These are phyloP conservation scores for Pseudohalonectria lignicola DNA, from an alignment of 2,329 filamentous ascomycete species.

Conservation along the genomic window DNA sequence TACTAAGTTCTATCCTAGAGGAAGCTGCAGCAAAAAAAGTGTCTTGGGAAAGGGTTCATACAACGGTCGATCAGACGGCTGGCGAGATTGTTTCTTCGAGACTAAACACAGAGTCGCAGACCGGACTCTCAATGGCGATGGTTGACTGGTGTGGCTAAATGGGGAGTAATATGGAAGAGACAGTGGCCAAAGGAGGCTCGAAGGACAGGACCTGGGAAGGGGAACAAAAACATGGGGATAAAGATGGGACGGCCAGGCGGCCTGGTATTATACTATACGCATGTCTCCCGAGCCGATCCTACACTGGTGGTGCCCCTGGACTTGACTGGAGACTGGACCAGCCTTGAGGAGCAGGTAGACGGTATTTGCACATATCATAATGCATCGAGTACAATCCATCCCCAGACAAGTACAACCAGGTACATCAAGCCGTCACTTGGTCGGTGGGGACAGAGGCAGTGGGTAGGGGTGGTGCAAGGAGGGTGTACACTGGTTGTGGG, in stretches of 20 bases:
- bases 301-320: neutral
- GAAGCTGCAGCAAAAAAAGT: too few species aligned
- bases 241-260: slow-evolving; percentile 2
- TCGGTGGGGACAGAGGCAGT: neutral
- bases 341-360: neutral
- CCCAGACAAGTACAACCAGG: neutral
- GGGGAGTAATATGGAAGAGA: slow-evolving; percentile 27
- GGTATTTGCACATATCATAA: neutral
- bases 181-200: slow-evolving; percentile 20
- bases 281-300: slow-evolving; percentile 3
- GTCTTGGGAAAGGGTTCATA: too few species aligned
- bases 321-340: neutral
- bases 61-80: slow-evolving; percentile 8
- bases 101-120: neutral
- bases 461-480: neutral
- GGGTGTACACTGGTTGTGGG: neutral
- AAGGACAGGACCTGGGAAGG: slow-evolving; percentile 19
- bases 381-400: neutral
- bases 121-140: slow-evolving; percentile 7
- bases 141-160: slow-evolving; percentile 30
- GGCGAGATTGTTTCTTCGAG: slow-evolving; percentile 14
- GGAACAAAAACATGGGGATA: slow-evolving; percentile 4
- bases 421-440: neutral
- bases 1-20: too few species aligned
- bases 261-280: slow-evolving; percentile 2